A percentile compares a stretch with the other conserved stretches of the same genome.
These are phyloP conservation scores for Drechslera avenae DNA, from an alignment of 2,329 filamentous ascomycete genomes.

Conservation along the genomic window DNA sequence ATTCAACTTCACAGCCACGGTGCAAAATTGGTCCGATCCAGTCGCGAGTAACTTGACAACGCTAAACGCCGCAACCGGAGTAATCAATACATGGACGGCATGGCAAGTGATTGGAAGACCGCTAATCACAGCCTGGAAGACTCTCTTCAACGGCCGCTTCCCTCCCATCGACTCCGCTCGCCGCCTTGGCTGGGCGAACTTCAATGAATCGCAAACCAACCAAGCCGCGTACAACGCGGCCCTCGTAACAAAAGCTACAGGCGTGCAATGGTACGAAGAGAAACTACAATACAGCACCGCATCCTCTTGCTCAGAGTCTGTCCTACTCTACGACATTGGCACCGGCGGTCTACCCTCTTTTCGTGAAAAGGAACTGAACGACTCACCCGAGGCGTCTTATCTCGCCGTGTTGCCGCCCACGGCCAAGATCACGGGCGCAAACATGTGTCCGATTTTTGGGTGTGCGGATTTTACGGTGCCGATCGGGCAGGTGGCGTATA, in stretches of 20 bases:
- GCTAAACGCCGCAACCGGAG: slow-evolving; percentile 32
- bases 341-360: slow-evolving; percentile 51
- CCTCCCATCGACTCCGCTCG: slow-evolving; percentile 49
- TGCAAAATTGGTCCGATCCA: slow-evolving; percentile 32
- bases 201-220: slow-evolving; percentile 32
- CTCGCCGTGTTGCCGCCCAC: slow-evolving; percentile 39
- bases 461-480: slow-evolving; percentile 35
- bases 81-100: slow-evolving; percentile 44
- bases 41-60: slow-evolving; percentile 39
- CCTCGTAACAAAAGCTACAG: slow-evolving; percentile 37
- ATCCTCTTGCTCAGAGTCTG: slow-evolving; percentile 49
- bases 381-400: slow-evolving; percentile 39
- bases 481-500: slow-evolving; percentile 51
- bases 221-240: slow-evolving; percentile 25
- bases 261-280: slow-evolving; percentile 48
- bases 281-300: slow-evolving; percentile 45
- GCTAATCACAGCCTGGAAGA: slow-evolving; percentile 41
- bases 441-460: too few relatives aligned
- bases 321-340: slow-evolving; percentile 53
- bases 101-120: slow-evolving; percentile 43
- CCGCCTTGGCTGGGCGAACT: slow-evolving; percentile 34
- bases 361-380: slow-evolving; percentile 45
- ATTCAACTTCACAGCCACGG: slow-evolving; percentile 47
- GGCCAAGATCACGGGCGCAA: slow-evolving; percentile 39
- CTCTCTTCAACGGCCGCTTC: slow-evolving; percentile 47